Percentiles rank a stretch among this genome's conserved stretches.
phyloP scores from a whole-genome alignment of 2,329 filamentous ascomycete genomes.

The Aspergillus sp. region DNA sequence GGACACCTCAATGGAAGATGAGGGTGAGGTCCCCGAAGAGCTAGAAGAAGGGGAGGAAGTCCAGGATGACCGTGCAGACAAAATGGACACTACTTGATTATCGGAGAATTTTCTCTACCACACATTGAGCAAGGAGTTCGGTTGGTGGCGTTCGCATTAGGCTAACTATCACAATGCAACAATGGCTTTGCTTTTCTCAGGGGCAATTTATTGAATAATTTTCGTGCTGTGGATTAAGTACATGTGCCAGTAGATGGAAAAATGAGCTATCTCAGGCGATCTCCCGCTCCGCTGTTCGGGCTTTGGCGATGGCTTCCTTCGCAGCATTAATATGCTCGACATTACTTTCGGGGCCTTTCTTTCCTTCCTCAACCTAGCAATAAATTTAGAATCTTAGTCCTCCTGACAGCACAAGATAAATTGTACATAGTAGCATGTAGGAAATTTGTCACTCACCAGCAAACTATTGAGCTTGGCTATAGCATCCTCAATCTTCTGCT shows the following conservation, averaged over 20 bases:
- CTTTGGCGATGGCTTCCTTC: conserved; percentile 44
- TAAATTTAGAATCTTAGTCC: not conserved
- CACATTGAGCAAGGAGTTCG: conserved; percentile 32
- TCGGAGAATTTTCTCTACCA: conserved; percentile 17
- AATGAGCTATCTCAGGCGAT: conserved; percentile 31
- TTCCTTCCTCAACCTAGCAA: conserved; percentile 40
- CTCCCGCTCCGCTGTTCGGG: conserved; percentile 42
- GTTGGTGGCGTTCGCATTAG: conserved; percentile 25
- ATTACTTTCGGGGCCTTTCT: conserved; percentile 43
- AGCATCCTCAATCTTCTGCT: conserved; percentile 69
- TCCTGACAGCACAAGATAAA: not conserved
- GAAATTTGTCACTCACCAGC: conserved; percentile 59
- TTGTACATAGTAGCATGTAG: not conserved
- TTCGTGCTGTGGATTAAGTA: not conserved
- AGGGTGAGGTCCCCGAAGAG: conserved; percentile 48
- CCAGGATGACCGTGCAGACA: conserved; percentile 53
- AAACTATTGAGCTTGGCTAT: conserved; percentile 73
- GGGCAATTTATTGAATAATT: conserved; percentile 4
- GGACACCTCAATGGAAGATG: conserved; percentile 63
- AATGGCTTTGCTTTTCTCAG: conserved; percentile 14
- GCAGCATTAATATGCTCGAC: conserved; percentile 45
- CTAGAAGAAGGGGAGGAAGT: conserved; percentile 54
- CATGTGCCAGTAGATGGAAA: not conserved
- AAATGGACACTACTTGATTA: conserved; percentile 64
- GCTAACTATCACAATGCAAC: conserved; percentile 22